A percentile compares a stretch with the other conserved stretches of the same genome.
Evolutionary conservation across 208 protist genomes (phyloP).

Genomic region (Leishmania martiniquensis): DNA sequence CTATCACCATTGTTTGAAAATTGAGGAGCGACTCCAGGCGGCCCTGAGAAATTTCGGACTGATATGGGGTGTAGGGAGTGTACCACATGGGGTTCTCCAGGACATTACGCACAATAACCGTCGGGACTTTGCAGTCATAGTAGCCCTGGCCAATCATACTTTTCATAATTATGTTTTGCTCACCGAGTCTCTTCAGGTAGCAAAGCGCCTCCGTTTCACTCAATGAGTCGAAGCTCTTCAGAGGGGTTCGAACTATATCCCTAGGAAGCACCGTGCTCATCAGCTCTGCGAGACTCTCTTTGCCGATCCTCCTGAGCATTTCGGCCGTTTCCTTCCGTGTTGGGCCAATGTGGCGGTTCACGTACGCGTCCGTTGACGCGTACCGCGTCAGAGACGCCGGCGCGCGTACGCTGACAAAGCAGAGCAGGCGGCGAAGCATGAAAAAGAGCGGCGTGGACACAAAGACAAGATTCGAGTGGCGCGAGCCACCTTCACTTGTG

Average conservation of each 20-base stretch:
- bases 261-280: constrained; percentile 76
- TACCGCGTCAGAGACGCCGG: constrained; percentile 30
- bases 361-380: constrained; percentile 84
- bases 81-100: constrained; percentile 99
- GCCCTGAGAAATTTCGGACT: constrained; percentile 96
- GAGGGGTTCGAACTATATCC: constrained; percentile 55
- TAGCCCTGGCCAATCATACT: constrained; percentile 95
- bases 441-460: neutral
- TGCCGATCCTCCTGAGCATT: constrained; percentile 91
- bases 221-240: constrained; percentile 51
- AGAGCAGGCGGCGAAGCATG: constrained; percentile 22
- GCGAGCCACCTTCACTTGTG: neutral
- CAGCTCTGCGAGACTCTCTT: constrained; percentile 78
- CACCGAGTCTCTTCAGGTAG: constrained; percentile 51
- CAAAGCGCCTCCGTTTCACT: constrained; percentile 78
- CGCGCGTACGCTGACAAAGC: neutral
- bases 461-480: neutral
- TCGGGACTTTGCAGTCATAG: constrained; percentile 91
- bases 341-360: constrained; percentile 93
- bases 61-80: constrained; percentile 99
- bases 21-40: constrained; percentile 98
- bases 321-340: constrained; percentile 70
- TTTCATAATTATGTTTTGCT: constrained; percentile 91
- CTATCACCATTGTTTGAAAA: constrained; percentile 97
- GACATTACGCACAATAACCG: constrained; percentile 96